Evolutionary conservation across 352 stramenopile genomes (phyloP).

Genomic region (Blastocystis sp.): DNA sequence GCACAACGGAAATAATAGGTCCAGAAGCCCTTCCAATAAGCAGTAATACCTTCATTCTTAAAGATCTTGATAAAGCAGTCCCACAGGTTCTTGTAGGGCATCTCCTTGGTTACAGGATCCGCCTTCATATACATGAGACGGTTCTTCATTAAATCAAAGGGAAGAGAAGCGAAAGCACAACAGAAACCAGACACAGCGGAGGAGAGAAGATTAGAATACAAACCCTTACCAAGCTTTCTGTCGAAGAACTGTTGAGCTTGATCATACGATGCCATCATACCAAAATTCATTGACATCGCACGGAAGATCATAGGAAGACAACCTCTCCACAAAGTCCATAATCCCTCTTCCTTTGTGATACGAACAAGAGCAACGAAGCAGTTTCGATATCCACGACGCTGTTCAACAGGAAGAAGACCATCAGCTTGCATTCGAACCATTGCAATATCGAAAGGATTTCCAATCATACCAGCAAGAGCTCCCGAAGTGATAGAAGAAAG

Average conservation of each 20-base stretch:
- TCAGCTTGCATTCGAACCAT: conserved; percentile 94
- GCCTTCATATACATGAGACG: conserved; percentile 93
- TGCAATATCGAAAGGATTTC: conserved; percentile 92
- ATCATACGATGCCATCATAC: conserved; percentile 98
- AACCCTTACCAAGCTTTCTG: conserved; percentile 42
- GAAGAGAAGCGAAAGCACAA: conserved; percentile 90
- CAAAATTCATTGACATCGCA: conserved; percentile 96
- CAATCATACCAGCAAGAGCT: conserved; percentile 78
- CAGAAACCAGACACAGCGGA: conserved; percentile 90
- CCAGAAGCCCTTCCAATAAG: conserved; percentile 92
- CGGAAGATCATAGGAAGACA: conserved; percentile 84
- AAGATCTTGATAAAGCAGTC: conserved; percentile 89
- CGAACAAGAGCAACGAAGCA: conserved; percentile 87
- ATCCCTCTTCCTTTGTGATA: conserved; percentile 78
- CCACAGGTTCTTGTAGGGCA: conserved; percentile 86
- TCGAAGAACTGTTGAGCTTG: conserved; percentile 72
- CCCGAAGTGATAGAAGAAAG: conserved; percentile 63
- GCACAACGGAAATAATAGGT: conserved; percentile 95
- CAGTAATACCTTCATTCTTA: conserved; percentile 83
- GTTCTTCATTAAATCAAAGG: conserved; percentile 96
- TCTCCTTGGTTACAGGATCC: conserved; percentile 77
- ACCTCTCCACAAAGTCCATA: conserved; percentile 80
- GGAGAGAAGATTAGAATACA: conserved; percentile 80
- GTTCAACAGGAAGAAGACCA: conserved; percentile 77
- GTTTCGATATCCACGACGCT: conserved; percentile 94